Evolutionary conservation across 1,284 basidiomycete species (phyloP), one percentile per base, ranked within the genome.

Genomic region (Apiotrichum veenhuisii): DNA sequence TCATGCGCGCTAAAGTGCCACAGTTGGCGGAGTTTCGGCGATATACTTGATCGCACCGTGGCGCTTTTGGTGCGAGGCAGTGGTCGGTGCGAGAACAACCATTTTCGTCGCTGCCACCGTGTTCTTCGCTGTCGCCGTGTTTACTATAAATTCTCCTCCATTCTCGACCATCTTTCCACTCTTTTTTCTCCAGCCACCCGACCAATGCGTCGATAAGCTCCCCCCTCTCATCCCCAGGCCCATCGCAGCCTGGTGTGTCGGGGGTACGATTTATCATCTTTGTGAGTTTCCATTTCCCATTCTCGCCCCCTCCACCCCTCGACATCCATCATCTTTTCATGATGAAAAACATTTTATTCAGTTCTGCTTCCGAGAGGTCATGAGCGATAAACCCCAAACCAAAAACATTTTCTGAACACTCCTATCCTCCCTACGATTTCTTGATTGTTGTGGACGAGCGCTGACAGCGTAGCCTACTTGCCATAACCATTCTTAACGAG

Each of bases 281-380:
- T 8, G 57, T 58, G 51, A 59, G 58, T 58, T 11, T 52, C 46
- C 17, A 11, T 15, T 41, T 18, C 46, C 34, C 45, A n/a, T 56
- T 30, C 50, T 30, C 47, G 53, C 50, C n/a, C 18, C 37, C 43
- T 52, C 30, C n/a, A 17, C 20, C 23, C 33, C 9, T 17, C 23
- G 15, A 18, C 41, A n/a, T 51, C 57, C 51, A 20, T 52, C 42
- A 34, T 57, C 52, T 50, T 54, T n/a, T 52, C 59, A 55, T 72
- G 71, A 74, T 73, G 73, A 69, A 64, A 62, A 56, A 67, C 38
- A 59, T 41, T 43, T 61, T 62, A 57, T 66, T 75, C 74, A 75
- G 74, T 75, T 75, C 74, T 75, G 74, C 74, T 75, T 69, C 74
- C 74, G 74, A 75, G 67, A 66, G 64, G 55, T 64, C 72, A 64